Conservation (phyloP, 148 eudicot genomes). For the Vaccinium vitisidaea region DNA sequence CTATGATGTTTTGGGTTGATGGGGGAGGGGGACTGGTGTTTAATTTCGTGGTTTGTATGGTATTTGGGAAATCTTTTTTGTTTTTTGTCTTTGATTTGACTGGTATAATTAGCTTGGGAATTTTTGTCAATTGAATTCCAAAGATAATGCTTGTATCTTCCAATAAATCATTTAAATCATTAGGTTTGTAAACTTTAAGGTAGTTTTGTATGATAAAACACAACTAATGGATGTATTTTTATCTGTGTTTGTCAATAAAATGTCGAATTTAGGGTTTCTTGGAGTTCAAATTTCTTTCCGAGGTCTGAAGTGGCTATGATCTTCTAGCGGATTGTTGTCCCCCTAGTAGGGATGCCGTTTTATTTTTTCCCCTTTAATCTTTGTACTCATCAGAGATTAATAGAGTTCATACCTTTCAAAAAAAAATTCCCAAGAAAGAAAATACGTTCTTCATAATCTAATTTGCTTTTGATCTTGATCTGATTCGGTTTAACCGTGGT, state of each 20-base stretch:
- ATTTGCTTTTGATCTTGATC: neutral
- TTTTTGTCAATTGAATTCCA: neutral
- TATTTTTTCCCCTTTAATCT: too few relatives aligned
- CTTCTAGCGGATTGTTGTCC: too few relatives aligned
- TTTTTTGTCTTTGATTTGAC: neutral
- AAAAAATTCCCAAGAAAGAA: neutral
- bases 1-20: neutral
- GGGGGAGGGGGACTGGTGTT: neutral
- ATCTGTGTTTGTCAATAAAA: neutral
- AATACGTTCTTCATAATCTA: neutral
- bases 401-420: too few relatives aligned
- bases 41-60: neutral
- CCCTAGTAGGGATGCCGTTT: too few relatives aligned
- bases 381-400: too few relatives aligned
- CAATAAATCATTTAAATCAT: neutral
- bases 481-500: too few relatives aligned
- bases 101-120: neutral
- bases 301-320: too few relatives aligned
- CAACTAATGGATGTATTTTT: neutral
- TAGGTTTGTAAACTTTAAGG: neutral
- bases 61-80: neutral
- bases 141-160: neutral
- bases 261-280: neutral
- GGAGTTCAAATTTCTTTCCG: neutral
- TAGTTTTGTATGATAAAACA: neutral